These are phyloP conservation scores for Oryza nivara DNA, from an alignment of 176 grass and related monocot genomes.

Conservation along the genomic window DNA sequence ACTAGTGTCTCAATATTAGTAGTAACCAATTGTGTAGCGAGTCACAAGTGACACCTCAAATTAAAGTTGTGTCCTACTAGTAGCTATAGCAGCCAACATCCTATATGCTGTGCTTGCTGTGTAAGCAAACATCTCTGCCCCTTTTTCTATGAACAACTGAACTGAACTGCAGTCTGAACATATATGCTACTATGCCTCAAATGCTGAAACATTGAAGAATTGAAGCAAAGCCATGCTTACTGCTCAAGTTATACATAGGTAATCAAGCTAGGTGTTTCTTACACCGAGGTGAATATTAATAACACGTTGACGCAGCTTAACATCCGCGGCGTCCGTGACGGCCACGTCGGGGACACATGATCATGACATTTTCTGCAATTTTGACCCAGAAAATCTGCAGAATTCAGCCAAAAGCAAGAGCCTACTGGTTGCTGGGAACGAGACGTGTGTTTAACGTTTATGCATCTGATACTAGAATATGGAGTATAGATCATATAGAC, in stretches of 20 bases:
- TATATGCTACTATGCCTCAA: not conserved
- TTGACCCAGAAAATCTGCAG: not conserved
- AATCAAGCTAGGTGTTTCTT: not conserved
- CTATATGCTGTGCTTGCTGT: not conserved
- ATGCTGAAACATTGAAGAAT: not conserved
- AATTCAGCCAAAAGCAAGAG: too few relatives aligned
- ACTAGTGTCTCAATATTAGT: too few relatives aligned
- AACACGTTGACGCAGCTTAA: not conserved
- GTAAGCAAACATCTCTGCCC: not conserved
- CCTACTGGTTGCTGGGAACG: not conserved
- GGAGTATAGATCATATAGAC: not conserved
- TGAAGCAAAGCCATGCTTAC: slow-evolving; percentile 12
- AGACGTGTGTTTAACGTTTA: not conserved
- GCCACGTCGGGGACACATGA: not conserved
- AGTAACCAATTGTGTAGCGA: too few relatives aligned
- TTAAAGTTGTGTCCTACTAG: not conserved
- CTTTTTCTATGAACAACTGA: not conserved
- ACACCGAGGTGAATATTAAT: not conserved
- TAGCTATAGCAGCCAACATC: not conserved
- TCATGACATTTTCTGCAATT: not conserved
- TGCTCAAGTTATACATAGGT: slow-evolving; percentile 12
- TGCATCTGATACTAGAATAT: not conserved
- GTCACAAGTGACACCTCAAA: too few relatives aligned
- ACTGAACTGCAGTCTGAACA: not conserved
- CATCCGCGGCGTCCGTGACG: not conserved